phyloP scores from a whole-genome alignment of 2,329 filamentous ascomycete genomes.

The Trichoderma oligosporum region DNA sequence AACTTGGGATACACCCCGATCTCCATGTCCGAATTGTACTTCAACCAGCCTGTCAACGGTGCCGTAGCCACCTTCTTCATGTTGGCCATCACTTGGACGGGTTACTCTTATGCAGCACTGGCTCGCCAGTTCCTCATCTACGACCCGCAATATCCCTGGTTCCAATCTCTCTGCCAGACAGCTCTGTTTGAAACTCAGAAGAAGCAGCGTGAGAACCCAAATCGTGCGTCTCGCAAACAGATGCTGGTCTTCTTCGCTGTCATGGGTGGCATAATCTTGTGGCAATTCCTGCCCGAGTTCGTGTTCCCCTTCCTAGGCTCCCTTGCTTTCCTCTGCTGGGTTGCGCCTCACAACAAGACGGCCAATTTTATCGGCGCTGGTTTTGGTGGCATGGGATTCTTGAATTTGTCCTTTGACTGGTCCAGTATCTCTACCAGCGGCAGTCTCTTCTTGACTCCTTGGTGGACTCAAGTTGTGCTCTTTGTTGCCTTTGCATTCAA shows the following conservation, averaged over 20 bases:
- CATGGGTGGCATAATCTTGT: slow-evolving; percentile 50
- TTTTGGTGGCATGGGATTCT: slow-evolving; percentile 58
- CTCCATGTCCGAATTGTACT: slow-evolving; percentile 54
- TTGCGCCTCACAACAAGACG: slow-evolving; percentile 53
- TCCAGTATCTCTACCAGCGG: slow-evolving; percentile 53
- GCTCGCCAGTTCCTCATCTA: slow-evolving; percentile 55
- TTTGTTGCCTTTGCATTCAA: slow-evolving; percentile 53
- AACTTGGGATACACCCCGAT: slow-evolving; percentile 51
- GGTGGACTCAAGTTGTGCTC: slow-evolving; percentile 56
- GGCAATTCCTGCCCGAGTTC: slow-evolving; percentile 61
- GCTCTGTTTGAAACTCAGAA: slow-evolving; percentile 56
- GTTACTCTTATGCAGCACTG: slow-evolving; percentile 57
- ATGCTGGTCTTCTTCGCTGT: slow-evolving; percentile 55
- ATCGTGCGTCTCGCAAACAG: slow-evolving; percentile 47
- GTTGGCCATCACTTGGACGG: slow-evolving; percentile 53
- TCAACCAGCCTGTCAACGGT: slow-evolving; percentile 48
- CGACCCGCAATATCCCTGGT: slow-evolving; percentile 46
- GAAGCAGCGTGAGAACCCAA: slow-evolving; percentile 49
- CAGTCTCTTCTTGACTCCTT: slow-evolving; percentile 53
- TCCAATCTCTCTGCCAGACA: slow-evolving; percentile 50
- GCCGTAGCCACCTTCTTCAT: slow-evolving; percentile 58
- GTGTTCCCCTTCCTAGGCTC: slow-evolving; percentile 58
- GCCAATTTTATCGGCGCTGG: slow-evolving; percentile 60
- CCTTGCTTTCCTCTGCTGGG: slow-evolving; percentile 60
- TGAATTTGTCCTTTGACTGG: slow-evolving; percentile 59